These are phyloP conservation scores for Termitomyces sp. DNA, from an alignment of 768 basidiomycete genomes.

Conservation along the genomic window DNA sequence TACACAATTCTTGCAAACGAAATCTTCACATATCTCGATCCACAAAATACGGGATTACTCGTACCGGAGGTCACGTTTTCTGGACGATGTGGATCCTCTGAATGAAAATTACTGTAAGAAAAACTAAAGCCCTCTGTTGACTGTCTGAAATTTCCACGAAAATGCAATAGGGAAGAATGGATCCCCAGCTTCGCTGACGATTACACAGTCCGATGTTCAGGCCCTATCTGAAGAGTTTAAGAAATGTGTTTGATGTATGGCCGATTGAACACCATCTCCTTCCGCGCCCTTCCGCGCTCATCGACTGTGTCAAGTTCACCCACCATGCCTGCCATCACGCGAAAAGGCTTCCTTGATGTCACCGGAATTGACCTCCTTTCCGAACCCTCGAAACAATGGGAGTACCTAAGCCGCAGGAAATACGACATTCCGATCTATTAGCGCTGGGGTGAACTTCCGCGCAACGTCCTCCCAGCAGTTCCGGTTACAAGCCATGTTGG, in stretches of 20 bases:
- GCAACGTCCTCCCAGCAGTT: slow-evolving; percentile 4
- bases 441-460: slow-evolving; percentile 9
- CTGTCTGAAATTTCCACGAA: not conserved
- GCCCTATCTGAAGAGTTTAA: not conserved
- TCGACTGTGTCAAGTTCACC: not conserved
- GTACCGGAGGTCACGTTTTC: slow-evolving; percentile 8
- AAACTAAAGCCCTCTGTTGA: too few relatives aligned
- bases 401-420: not conserved
- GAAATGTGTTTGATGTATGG: slow-evolving; percentile 6
- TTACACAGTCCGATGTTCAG: not conserved
- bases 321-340: slow-evolving; percentile 10
- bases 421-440: slow-evolving; percentile 6
- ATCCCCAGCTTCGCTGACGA: not conserved
- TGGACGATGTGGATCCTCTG: slow-evolving; percentile 7
- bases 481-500: not conserved
- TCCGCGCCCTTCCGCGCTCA: slow-evolving; percentile 3
- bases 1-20: too few relatives aligned
- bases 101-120: slow-evolving; percentile 7
- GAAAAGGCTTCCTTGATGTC: slow-evolving; percentile 12
- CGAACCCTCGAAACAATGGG: slow-evolving; percentile 5
- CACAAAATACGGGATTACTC: slow-evolving; percentile 5
- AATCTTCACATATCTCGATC: slow-evolving; percentile 10
- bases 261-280: slow-evolving; percentile 10
- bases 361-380: slow-evolving; percentile 3
- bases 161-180: slow-evolving; percentile 6